Percentiles rank a stretch among this genome's conserved stretches.
phyloP scores from a whole-genome alignment of 495 filamentous ascomycete species.

The Platismatia glauca region DNA sequence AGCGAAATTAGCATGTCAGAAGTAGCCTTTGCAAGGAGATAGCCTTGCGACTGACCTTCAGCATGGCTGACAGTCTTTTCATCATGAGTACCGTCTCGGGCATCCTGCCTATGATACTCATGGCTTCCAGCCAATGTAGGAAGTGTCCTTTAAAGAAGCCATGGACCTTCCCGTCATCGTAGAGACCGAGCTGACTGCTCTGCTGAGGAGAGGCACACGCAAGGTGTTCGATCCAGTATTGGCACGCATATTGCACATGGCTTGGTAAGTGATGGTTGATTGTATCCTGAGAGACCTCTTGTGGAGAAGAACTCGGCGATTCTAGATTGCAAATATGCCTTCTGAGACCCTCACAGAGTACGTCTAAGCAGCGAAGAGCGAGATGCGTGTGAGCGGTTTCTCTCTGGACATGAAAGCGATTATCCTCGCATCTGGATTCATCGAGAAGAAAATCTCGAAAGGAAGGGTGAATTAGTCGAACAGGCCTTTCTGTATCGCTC shows the following conservation, averaged over 20 bases:
- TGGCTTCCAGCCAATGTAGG: conserved; percentile 22
- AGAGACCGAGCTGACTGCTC: conserved; percentile 9
- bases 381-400: conserved; percentile 27
- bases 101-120: conserved; percentile 18
- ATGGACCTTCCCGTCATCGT: conserved; percentile 18
- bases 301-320: conserved; percentile 24
- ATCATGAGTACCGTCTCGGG: conserved; percentile 10
- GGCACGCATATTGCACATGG: conserved; percentile 28
- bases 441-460: conserved; percentile 44
- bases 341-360: conserved; percentile 28
- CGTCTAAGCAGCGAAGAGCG: conserved; percentile 27
- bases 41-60: conserved; percentile 8
- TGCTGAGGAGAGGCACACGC: not conserved
- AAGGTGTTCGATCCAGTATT: conserved; percentile 29
- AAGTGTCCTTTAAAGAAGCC: conserved; percentile 19
- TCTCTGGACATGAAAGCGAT: conserved; percentile 32
- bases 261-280: conserved; percentile 24
- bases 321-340: conserved; percentile 34
- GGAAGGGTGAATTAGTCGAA: conserved; percentile 35
- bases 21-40: not conserved
- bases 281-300: conserved; percentile 10
- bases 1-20: not conserved
- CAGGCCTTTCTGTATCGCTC: conserved; percentile 7
- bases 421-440: conserved; percentile 23
- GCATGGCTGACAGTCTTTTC: not conserved